phyloP scores from a whole-genome alignment of 176 grass and related monocot species.

The Musa acuminata region DNA sequence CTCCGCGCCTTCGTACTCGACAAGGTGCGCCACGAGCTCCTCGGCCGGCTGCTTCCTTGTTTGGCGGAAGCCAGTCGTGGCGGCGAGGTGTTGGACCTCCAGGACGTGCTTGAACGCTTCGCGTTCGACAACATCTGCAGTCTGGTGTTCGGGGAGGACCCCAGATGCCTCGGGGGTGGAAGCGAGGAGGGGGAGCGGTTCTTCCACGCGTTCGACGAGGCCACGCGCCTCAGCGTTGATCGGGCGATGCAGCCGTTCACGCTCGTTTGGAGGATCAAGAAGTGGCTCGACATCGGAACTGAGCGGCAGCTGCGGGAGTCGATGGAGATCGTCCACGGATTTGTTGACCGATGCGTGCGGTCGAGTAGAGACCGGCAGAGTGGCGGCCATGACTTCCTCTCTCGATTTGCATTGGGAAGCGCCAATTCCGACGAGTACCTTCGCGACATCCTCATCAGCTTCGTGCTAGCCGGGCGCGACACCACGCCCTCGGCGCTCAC shows the following conservation, averaged over 20 bases:
- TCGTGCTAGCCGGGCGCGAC: slow-evolving; percentile 57
- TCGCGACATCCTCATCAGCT: slow-evolving; percentile 49
- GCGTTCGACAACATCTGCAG: slow-evolving; percentile 61
- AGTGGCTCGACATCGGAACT: slow-evolving; percentile 36
- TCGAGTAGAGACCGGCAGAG: slow-evolving; percentile 19
- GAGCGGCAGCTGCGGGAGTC: slow-evolving; percentile 36
- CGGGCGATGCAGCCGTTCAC: background rate
- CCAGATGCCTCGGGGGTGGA: slow-evolving; percentile 32
- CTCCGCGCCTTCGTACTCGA: slow-evolving; percentile 3
- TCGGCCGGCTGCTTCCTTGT: slow-evolving; percentile 38
- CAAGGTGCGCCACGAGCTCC: slow-evolving; percentile 6
- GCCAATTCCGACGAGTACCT: slow-evolving; percentile 37
- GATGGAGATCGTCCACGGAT: slow-evolving; percentile 32
- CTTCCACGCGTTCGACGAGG: slow-evolving; percentile 30
- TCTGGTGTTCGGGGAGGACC: slow-evolving; percentile 51
- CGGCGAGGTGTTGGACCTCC: slow-evolving; percentile 30
- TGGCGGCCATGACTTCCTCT: slow-evolving; percentile 40
- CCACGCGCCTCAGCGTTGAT: background rate
- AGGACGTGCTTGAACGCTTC: slow-evolving; percentile 61
- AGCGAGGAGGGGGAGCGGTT: slow-evolving; percentile 27
- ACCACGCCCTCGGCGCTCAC: slow-evolving; percentile 61
- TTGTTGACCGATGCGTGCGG: slow-evolving; percentile 30
- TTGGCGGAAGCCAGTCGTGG: slow-evolving; percentile 8
- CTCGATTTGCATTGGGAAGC: slow-evolving; percentile 30
- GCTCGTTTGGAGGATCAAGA: slow-evolving; percentile 42